Percentiles rank a stretch among this genome's conserved stretches.
phyloP scores from a whole-genome alignment of 2,329 filamentous ascomycete genomes.

The Scolecobasidium constrictum region DNA sequence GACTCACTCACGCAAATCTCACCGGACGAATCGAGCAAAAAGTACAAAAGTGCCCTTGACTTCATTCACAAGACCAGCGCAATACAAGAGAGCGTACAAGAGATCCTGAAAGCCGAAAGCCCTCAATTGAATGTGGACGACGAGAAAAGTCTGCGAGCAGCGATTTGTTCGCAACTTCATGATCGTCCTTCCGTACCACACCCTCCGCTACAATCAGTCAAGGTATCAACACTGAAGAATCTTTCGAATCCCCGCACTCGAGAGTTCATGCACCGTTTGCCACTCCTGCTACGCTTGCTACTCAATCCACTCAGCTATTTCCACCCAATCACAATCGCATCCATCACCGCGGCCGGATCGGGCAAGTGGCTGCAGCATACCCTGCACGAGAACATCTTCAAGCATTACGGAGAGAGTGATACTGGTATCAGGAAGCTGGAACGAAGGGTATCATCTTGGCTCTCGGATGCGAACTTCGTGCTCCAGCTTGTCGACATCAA shows the following conservation, averaged over 20 bases:
- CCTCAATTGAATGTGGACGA: slow-evolving; percentile 21
- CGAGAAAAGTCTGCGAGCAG: slow-evolving; percentile 35
- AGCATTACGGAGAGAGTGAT: slow-evolving; percentile 33
- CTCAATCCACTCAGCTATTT: slow-evolving; percentile 41
- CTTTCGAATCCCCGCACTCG: slow-evolving; percentile 29
- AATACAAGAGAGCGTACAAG: slow-evolving; percentile 24
- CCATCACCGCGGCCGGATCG: slow-evolving; percentile 38
- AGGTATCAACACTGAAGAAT: slow-evolving; percentile 38
- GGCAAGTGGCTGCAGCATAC: slow-evolving; percentile 39
- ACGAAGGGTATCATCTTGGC: slow-evolving; percentile 36
- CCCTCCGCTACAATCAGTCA: slow-evolving; percentile 37
- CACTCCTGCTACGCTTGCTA: slow-evolving; percentile 37
- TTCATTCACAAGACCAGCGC: slow-evolving; percentile 29
- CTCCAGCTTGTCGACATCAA: slow-evolving; percentile 35
- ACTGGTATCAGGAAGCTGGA: slow-evolving; percentile 35
- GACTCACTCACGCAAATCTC: slow-evolving; percentile 31
- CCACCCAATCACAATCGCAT: slow-evolving; percentile 39
- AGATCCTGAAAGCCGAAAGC: slow-evolving; percentile 16
- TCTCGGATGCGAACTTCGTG: slow-evolving; percentile 42
- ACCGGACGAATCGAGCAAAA: slow-evolving; percentile 31
- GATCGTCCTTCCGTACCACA: slow-evolving; percentile 37
- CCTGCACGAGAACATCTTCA: slow-evolving; percentile 39
- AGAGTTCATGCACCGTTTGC: slow-evolving; percentile 37
- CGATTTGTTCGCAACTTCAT: slow-evolving; percentile 39
- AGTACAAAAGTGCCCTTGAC: slow-evolving; percentile 25